Evolutionary conservation across 306 rosid species (phyloP), one percentile per base, ranked within the genome.

Genomic region (Cucumis cinereus): DNA sequence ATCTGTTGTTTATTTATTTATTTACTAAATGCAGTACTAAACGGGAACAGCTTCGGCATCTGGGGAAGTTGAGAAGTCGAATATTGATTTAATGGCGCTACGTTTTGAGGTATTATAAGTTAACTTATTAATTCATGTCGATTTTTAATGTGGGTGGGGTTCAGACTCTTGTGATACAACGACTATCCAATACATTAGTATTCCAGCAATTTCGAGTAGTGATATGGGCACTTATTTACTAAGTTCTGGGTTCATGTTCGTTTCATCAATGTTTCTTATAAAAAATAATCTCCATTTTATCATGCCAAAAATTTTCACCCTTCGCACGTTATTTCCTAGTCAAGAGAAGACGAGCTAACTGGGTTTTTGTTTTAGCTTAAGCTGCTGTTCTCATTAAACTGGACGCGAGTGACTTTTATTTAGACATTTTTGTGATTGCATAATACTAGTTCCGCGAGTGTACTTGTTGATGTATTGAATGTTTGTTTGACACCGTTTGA

Each of bases 21-120:
- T 38, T 22, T 30, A 55, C 26, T 59, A 20, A 55, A 49, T 28
- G 80, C 64, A 63, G 80, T n/a, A 20, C 22, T 36, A 36, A 26
- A 30, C 19, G 62, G 4, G 67, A 59, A 9, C 69, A 33, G 75
- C 68, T 83, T 28, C 82, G 6, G 1, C 40, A 14, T 74, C 75
- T n/a, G 80, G 80, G 73, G 57, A 43, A 10, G 17, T 20, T 5
- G n/a, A 14, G 74, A 63, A 47, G 10, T 49, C 35, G 62, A 77
- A 8, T 24, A 41, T 10, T 63, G 62, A 33, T 35, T 47, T 36
- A 4, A 88, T 93, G 98, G 91, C 98, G 63, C 97, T 91, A 82
- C 84, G 86, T 69, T 93, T 93, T 41, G 97, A 93, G 98, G 98
- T 93, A 67, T 17, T 54, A 10, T 36, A 12, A 17, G 66, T 61